Conservation (phyloP, 1,139 yeast genomes). For the Kurtzmaniella quercitrusa region DNA sequence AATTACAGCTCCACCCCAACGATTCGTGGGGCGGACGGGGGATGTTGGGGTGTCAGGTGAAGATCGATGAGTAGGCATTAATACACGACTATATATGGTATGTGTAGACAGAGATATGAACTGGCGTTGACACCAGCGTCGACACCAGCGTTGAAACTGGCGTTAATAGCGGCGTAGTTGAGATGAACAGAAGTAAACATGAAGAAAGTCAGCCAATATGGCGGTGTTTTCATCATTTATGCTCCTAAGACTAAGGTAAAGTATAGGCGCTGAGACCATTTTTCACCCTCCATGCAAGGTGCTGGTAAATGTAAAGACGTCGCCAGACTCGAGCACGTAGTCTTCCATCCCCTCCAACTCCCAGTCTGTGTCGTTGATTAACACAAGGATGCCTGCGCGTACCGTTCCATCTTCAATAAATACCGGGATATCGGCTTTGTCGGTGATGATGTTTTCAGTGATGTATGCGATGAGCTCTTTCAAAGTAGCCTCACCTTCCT, state of each 20-base stretch:
- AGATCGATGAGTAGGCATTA: conserved; percentile 28
- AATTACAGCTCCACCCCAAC: conserved; percentile 45
- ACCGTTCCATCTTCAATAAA: conserved; percentile 77
- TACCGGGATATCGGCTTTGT: conserved; percentile 63
- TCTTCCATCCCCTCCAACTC: conserved; percentile 88
- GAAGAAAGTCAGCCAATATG: no score
- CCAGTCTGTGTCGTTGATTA: conserved; percentile 96
- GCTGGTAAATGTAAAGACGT: conserved; percentile 80
- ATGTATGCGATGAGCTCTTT: conserved; percentile 56
- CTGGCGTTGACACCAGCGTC: no score
- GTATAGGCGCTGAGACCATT: no score
- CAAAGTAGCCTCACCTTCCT: conserved; percentile 47
- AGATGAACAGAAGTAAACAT: no score
- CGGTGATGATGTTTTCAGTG: conserved; percentile 49
- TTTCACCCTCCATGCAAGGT: conserved; percentile 94
- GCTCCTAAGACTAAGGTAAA: no score
- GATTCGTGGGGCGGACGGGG: conserved; percentile 69
- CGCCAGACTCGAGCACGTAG: conserved; percentile 70
- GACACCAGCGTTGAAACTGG: no score
- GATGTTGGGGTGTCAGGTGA: conserved; percentile 63
- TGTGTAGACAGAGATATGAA: no score
- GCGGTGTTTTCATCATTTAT: no score
- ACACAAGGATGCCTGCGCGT: conserved; percentile 88
- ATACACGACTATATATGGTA: background rate
- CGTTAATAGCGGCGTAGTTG: no score